Evolutionary conservation across 768 basidiomycete species (phyloP), one percentile per base, ranked within the genome.

Genomic region (Leucocoprinus leucothites): DNA sequence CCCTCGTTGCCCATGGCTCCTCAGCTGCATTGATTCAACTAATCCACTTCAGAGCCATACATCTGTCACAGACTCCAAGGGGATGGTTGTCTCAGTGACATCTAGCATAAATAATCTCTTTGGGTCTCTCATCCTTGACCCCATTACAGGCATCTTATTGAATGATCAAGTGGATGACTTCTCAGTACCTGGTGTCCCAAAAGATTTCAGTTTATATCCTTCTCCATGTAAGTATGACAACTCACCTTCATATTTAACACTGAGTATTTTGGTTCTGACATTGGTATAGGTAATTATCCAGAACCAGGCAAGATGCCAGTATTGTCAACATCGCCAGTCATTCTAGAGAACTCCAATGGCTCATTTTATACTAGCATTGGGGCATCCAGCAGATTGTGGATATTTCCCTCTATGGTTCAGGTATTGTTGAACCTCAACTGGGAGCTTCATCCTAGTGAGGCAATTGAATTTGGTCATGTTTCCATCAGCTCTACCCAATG

Each of bases 121-220:
- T 69, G 96, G 95, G 14, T 94, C 92, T 1, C 81, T 79, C 56
- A 89, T 98, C 1, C 76, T 96, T 59, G 93, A 95, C 68, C 81
- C 88, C 0, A 79, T 84, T 51, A 96, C 94, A 0, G 95, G 95
- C 0, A 78, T 98, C 26, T 80, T 98, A 48, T 70, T 98, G 31
- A 98, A 98, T 63, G 85, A 98, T 63, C 91, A 95, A 81, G 90
- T 93, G 89, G 91, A 94, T 59, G 95, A 98, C 69, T 98, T 98
- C 67, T 89, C 93, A 9, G 86, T 75, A 0, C 95, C 94, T 1
- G 93, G 89, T 2, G 69, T 71, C 16, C 81, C 91, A 7, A 96
- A 97, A 60, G 82, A 31, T n/a, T n/a, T n/a, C n/a, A n/a, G n/a
- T n/a, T n/a, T n/a, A n/a, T n/a, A n/a, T n/a, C n/a, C n/a, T n/a